Base-by-base conservation (phyloP, 2,329 filamentous ascomycete species). In the Fusarium illudens region DNA sequence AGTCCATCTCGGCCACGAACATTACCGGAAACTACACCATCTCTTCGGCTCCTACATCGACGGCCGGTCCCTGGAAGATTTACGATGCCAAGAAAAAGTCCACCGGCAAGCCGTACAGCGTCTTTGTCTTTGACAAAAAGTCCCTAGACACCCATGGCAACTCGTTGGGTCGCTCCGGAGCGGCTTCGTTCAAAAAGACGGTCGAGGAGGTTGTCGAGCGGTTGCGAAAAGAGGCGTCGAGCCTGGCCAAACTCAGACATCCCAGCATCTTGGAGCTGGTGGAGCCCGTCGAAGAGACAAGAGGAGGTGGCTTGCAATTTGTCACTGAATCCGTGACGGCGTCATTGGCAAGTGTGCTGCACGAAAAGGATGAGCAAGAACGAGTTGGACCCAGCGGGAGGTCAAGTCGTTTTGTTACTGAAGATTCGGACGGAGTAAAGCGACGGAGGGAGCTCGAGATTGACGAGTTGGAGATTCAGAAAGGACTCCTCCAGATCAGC, bases 51-150 rank as follows among this genome's bases (percentile, higher is more conserved):
- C 87, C 92, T 11, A 90, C 89, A n/a, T 92, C 93, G 53, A 89
- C 89, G 54, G 92, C 94, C 15, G 96, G 96, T 17, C 93, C 94
- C 61, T 99, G 96, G 96, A 97, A 94, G 83, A 96, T 99, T 75
- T 95, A 95, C 85, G 94, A 97, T 82, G 94, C 92, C 62, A 98
- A 97, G 84, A 96, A 96, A 82, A 98, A 97, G 81, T 93, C 92
- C 29, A 97, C 94, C 0, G 93, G 92, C 70, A 97, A 96, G 78
- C 80, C 90, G 8, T 96, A 91, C 58, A 97, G 94, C 15, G 90
- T 98, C 71, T 99, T 98, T 75, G 90, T 98, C 70, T 97, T 98
- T 78, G 96, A 99, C 70, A 90, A 89, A 77, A 97, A 96, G 80
- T 88, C 89, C 1, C 83, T 99, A 57, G 94, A 97, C 60, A 82